A percentile compares a stretch with the other conserved stretches of the same genome.
These are phyloP conservation scores for Podila minutissima DNA, from an alignment of 192 early-diverging fungal genomes.

Conservation along the genomic window DNA sequence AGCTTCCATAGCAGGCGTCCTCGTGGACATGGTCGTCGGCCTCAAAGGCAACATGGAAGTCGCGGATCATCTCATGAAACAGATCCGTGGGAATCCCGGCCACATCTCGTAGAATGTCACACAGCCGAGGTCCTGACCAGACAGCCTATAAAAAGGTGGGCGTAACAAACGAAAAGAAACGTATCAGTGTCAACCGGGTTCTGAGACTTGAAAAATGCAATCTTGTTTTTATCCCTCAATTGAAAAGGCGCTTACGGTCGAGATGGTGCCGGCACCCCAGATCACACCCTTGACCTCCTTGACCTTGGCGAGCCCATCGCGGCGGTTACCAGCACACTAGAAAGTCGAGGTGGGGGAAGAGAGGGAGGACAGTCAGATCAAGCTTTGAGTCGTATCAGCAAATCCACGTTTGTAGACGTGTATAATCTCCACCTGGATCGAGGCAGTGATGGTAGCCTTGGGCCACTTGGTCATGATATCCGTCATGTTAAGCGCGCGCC, in stretches of 20 bases:
- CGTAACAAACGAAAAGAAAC: not conserved
- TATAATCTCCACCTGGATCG: conserved; percentile 22
- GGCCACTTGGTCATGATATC: conserved; percentile 46
- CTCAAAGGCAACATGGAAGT: conserved; percentile 71
- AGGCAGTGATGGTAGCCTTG: conserved; percentile 45
- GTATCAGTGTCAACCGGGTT: too few species aligned
- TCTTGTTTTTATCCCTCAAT: too few species aligned
- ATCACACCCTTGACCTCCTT: conserved; percentile 83
- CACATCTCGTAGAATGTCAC: conserved; percentile 71
- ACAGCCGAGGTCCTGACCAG: conserved; percentile 81
- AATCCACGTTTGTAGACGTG: not conserved
- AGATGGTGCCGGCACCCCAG: conserved; percentile 83
- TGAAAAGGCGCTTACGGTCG: conserved; percentile 63
- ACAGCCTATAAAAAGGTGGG: conserved; percentile 62
- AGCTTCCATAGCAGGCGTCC: conserved; percentile 75
- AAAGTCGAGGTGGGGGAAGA: too few species aligned
- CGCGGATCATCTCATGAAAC: conserved; percentile 60
- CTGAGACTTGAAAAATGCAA: too few species aligned
- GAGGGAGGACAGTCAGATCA: not conserved
- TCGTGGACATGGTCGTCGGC: conserved; percentile 74
- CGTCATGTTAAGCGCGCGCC: conserved; percentile 46
- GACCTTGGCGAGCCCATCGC: conserved; percentile 78
- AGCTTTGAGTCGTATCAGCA: not conserved
- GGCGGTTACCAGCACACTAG: conserved; percentile 85
- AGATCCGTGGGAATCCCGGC: conserved; percentile 66